phyloP scores from a whole-genome alignment of 306 rosid genomes.

The Corylus heterophylla region DNA sequence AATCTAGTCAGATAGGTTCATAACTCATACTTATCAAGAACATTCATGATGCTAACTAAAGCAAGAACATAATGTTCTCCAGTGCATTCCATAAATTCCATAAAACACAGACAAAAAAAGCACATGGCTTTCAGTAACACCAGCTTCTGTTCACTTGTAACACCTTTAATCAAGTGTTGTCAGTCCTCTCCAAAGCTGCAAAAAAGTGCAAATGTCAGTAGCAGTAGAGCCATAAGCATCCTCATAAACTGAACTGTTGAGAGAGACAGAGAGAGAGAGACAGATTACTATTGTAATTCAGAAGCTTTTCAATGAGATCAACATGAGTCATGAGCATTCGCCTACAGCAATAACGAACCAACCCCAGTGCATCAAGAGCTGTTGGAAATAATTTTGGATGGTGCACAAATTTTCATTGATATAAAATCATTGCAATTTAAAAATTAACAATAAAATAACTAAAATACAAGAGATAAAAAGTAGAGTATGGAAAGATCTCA shows the following conservation, averaged over 20 bases:
- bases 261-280: conserved; percentile 8
- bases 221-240: background rate
- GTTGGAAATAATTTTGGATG: too few relatives aligned
- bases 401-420: too few relatives aligned
- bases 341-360: conserved; percentile 93
- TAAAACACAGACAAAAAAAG: background rate
- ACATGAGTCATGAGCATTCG: conserved; percentile 99
- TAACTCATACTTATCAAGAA: background rate
- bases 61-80: background rate
- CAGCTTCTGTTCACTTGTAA: conserved; percentile 15
- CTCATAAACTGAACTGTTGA: background rate
- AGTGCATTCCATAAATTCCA: background rate
- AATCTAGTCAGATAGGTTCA: background rate
- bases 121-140: conserved; percentile 7
- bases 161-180: conserved; percentile 41
- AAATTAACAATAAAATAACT: too few relatives aligned
- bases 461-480: too few relatives aligned
- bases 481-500: too few relatives aligned
- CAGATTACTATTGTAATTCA: conserved; percentile 79
- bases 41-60: background rate
- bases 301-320: conserved; percentile 94
- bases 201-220: conserved; percentile 1
- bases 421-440: too few relatives aligned
- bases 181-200: conserved; percentile 77
- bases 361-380: conserved; percentile 88